Evolutionary conservation across 2,329 filamentous ascomycete species (phyloP), one percentile per base, ranked within the genome.

Genomic region (Aplosporella prunicola): DNA sequence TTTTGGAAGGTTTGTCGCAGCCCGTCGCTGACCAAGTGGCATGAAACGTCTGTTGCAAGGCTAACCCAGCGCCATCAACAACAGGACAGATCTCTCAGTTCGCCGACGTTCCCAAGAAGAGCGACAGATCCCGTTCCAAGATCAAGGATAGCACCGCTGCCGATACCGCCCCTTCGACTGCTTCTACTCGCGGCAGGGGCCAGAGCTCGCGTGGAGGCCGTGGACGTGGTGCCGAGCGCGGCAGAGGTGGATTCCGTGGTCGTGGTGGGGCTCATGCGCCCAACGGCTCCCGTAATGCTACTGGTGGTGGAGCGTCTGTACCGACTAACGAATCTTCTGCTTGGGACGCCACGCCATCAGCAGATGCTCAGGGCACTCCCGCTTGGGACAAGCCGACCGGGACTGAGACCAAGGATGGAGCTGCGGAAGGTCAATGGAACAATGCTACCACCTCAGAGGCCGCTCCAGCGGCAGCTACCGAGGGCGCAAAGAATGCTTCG

Each of bases 101-200:
- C 76, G 80, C 79, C 51, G 82, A 89, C 60, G 83, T 91, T 49
- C 81, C 80, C 49, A 84, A 83, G 71, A 74, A 76, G 54, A 88
- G 87, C 69, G 76, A 82, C 51, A 69, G 74, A 48, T 66, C 78
- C 51, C 78, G 79, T 61, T 72, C 79, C 49, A 89, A 88, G 72
- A 68, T 71, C 44, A 82, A 82, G 62, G 76, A 83, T 38, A 62
- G 69, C 45, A 63, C 69, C 42, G 65, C 72, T 41, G 61, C 71
- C 43, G 55, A 63, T 39, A 52, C 63, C 38, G 26, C 36, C 27
- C 36, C 49, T 47, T 23, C 30, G 37, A 29, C 37, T 33, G 35
- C 38, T 20, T 24, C 38, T 9, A 14, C 27, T 9, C 38, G 38
- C 17, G 38, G 32, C 26, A 35, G 38, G 15, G 38, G 38, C 27